Evolutionary conservation across 768 basidiomycete genomes (phyloP).

Genomic region (Roridomyces roridus): DNA sequence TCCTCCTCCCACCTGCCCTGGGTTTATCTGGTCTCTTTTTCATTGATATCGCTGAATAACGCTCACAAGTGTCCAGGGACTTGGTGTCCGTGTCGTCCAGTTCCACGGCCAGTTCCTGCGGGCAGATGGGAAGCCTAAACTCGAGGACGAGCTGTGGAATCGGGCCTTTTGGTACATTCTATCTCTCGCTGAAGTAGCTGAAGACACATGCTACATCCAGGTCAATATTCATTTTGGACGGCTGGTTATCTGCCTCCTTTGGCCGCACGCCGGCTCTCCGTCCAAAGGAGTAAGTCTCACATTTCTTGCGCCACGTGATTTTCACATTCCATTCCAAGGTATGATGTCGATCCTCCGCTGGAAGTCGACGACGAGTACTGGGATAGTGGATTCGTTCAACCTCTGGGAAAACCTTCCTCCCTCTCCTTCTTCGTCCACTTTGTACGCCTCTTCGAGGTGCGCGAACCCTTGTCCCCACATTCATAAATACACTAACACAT

Average conservation of each 20-base stretch:
- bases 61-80: background rate
- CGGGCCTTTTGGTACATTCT: slow-evolving; percentile 56
- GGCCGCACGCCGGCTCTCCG: slow-evolving; percentile 71
- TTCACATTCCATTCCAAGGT: slow-evolving; percentile 39
- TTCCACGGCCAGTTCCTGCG: slow-evolving; percentile 68
- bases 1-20: slow-evolving; percentile 57
- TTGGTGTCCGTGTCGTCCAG: slow-evolving; percentile 67
- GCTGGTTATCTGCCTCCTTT: slow-evolving; percentile 47
- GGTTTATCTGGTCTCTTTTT: slow-evolving; percentile 59
- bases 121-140: slow-evolving; percentile 37
- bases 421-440: slow-evolving; percentile 57
- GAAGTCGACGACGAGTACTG: slow-evolving; percentile 59
- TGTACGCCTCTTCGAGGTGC: slow-evolving; percentile 55
- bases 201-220: no score
- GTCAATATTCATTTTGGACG: slow-evolving; percentile 38
- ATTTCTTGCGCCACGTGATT: background rate
- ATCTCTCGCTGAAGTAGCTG: no score
- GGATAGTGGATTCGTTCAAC: slow-evolving; percentile 65
- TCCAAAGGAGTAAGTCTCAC: slow-evolving; percentile 65
- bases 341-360: slow-evolving; percentile 68
- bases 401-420: slow-evolving; percentile 57
- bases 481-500: background rate
- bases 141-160: slow-evolving; percentile 67
- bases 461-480: background rate
- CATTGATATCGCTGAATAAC: no score